Conservation (phyloP, 306 rosid species). For the Astragalus glycyphyllos region DNA sequence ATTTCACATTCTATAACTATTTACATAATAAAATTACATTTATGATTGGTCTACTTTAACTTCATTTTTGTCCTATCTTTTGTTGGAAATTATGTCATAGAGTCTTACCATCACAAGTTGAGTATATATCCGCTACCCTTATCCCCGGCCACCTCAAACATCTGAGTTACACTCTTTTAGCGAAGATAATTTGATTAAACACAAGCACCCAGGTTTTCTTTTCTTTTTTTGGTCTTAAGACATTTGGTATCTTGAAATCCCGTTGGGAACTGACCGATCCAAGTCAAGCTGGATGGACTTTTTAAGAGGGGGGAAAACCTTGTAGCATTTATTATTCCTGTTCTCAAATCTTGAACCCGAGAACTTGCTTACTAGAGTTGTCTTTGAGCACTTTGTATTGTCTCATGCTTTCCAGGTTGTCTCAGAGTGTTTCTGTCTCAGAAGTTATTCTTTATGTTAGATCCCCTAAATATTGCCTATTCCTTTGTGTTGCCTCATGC, state of each 20-base stretch:
- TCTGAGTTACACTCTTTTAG: background rate
- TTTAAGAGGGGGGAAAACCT: background rate
- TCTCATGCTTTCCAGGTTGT: background rate
- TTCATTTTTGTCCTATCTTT: constrained; percentile 11
- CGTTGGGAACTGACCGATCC: background rate
- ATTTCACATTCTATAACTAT: constrained; percentile 13
- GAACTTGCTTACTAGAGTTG: background rate
- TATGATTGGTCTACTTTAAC: constrained; percentile 1
- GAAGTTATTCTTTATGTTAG: constrained; percentile 12
- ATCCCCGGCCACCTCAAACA: background rate
- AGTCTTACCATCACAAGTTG: background rate
- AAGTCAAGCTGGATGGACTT: background rate
- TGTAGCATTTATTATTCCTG: background rate
- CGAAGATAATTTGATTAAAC: background rate
- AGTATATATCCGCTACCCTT: background rate
- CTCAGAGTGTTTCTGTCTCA: background rate
- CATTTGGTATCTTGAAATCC: background rate
- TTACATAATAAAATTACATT: constrained; percentile 7
- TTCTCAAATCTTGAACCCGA: background rate
- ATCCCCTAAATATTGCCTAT: constrained; percentile 5
- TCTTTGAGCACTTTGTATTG: background rate
- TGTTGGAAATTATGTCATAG: background rate
- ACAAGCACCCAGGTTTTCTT: background rate
- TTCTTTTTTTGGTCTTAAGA: background rate
- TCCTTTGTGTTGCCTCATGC: too few species aligned